Percentiles rank a stretch among this genome's conserved stretches.
These are phyloP conservation scores for Pichia sp. DNA, from an alignment of 1,139 yeast species.

Conservation along the genomic window DNA sequence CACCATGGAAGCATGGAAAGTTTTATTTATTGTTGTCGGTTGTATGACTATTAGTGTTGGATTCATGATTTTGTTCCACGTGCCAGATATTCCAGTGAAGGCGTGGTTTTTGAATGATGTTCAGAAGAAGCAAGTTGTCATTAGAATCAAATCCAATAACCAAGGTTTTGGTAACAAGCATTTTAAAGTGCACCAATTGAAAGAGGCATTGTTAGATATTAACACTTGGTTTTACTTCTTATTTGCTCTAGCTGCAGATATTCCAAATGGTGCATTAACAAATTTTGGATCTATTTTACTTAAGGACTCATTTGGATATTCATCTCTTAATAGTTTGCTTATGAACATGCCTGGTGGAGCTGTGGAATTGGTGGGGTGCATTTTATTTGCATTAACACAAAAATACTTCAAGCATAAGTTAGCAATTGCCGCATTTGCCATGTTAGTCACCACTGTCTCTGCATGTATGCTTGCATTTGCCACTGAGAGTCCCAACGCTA, in stretches of 20 bases:
- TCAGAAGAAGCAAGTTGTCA: constrained; percentile 33
- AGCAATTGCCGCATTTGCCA: constrained; percentile 38
- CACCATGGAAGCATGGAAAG: constrained; percentile 41
- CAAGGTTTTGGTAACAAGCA: constrained; percentile 42
- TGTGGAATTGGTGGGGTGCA: constrained; percentile 29
- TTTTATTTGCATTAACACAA: constrained; percentile 33
- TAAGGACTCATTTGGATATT: constrained; percentile 22
- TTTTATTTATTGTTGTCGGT: constrained; percentile 42
- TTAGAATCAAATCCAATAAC: constrained; percentile 32
- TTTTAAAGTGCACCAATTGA: constrained; percentile 36
- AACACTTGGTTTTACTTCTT: constrained; percentile 35
- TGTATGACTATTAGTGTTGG: constrained; percentile 41
- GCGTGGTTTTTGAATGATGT: constrained; percentile 36
- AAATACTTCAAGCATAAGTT: constrained; percentile 31
- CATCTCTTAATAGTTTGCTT: constrained; percentile 24
- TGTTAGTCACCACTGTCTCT: constrained; percentile 32
- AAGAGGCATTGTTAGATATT: constrained; percentile 37
- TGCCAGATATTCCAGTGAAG: constrained; percentile 35
- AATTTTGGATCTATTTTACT: constrained; percentile 28
- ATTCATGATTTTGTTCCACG: constrained; percentile 31
- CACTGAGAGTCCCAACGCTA: constrained; percentile 26
- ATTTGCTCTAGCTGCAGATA: constrained; percentile 27
- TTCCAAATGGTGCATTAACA: constrained; percentile 36
- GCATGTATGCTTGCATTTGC: constrained; percentile 46
- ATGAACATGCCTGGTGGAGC: constrained; percentile 37